Evolutionary conservation across 2,329 filamentous ascomycete species (phyloP).

Genomic region (Stemphylium beticola): DNA sequence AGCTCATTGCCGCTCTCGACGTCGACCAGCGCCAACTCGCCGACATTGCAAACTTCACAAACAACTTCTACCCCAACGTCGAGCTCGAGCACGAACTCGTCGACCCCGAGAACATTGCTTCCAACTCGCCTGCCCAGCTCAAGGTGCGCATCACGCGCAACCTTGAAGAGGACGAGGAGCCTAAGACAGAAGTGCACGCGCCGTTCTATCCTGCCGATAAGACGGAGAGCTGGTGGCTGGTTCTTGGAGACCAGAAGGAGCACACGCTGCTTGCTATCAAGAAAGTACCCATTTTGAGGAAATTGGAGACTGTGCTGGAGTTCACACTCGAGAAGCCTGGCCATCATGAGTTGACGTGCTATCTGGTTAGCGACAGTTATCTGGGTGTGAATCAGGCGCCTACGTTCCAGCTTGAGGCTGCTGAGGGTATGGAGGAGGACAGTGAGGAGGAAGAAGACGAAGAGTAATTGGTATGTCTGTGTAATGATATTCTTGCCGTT

Average conservation of each 20-base stretch:
- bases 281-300: conserved; percentile 82
- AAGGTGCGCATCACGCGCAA: conserved; percentile 86
- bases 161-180: conserved; percentile 71
- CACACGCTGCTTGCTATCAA: conserved; percentile 92
- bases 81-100: conserved; percentile 88
- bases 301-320: conserved; percentile 80
- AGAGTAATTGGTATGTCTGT: not conserved
- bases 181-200: conserved; percentile 86
- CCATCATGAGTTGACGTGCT: conserved; percentile 86
- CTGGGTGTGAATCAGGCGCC: conserved; percentile 96
- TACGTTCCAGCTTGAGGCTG: conserved; percentile 81
- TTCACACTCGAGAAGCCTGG: conserved; percentile 86
- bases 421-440: conserved; percentile 94
- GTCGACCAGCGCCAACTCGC: conserved; percentile 82
- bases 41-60: conserved; percentile 93
- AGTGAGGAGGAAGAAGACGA: conserved; percentile 75
- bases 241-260: conserved; percentile 89
- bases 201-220: conserved; percentile 93
- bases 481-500: not conserved
- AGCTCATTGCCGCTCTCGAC: conserved; percentile 77
- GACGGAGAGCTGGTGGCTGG: conserved; percentile 98
- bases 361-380: conserved; percentile 97
- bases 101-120: conserved; percentile 78
- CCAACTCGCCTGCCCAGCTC: conserved; percentile 81
- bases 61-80: conserved; percentile 93